phyloP scores from a whole-genome alignment of 1,284 basidiomycete genomes.

The Hymenochaete sp. region DNA sequence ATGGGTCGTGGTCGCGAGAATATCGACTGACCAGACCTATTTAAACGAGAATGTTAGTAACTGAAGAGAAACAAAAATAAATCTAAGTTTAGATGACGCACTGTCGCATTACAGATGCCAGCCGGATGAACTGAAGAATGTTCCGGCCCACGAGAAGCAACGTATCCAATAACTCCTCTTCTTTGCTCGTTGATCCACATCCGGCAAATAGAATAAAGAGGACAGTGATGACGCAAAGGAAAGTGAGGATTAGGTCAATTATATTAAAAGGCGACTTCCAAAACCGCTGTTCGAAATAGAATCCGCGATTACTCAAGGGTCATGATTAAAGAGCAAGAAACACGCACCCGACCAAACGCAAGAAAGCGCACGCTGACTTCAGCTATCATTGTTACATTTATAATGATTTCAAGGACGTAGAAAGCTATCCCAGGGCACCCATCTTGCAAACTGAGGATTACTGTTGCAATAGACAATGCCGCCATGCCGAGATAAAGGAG shows the following conservation, averaged over 20 bases:
- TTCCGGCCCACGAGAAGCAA: constrained; percentile 84
- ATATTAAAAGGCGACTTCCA: constrained; percentile 89
- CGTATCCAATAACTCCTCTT: constrained; percentile 88
- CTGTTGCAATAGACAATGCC: constrained; percentile 80
- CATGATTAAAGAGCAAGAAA: neutral
- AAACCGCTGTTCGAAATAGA: constrained; percentile 64
- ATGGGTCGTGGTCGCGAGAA: constrained; percentile 88
- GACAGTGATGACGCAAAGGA: constrained; percentile 81
- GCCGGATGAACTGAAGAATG: constrained; percentile 80
- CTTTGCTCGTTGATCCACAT: constrained; percentile 68
- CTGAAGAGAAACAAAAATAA: neutral
- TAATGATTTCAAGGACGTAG: constrained; percentile 84
- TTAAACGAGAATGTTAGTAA: constrained; percentile 1
- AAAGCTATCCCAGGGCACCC: constrained; percentile 75
- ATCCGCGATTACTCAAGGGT: constrained; percentile 6
- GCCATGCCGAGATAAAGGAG: constrained; percentile 88
- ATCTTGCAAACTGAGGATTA: constrained; percentile 76
- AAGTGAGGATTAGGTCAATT: constrained; percentile 76
- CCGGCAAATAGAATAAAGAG: constrained; percentile 77
- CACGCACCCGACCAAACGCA: constrained; percentile 79
- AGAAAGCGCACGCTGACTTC: constrained; percentile 85
- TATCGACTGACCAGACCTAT: constrained; percentile 88
- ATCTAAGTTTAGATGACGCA: constrained; percentile 32
- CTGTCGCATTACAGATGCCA: constrained; percentile 88
- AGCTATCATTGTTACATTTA: constrained; percentile 87